Percentiles rank a stretch among this genome's conserved stretches.
phyloP scores from a whole-genome alignment of 129 eudicot genomes.

The Calendula officinalis region DNA sequence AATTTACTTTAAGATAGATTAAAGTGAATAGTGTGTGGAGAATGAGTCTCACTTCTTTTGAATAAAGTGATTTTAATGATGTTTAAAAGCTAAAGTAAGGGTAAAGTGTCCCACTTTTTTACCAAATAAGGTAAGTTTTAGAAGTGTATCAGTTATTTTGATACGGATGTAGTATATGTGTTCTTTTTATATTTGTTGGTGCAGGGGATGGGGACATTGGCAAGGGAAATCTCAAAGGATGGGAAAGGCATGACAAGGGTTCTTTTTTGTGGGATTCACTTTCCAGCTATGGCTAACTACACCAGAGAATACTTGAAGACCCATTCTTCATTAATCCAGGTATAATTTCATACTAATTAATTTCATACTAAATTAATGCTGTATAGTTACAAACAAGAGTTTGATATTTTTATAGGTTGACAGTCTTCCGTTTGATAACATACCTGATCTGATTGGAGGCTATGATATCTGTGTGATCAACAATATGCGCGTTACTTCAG shows the following conservation, averaged over 20 bases:
- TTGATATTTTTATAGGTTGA: slow-evolving; percentile 59
- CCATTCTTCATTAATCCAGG: slow-evolving; percentile 65
- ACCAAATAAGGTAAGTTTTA: no score
- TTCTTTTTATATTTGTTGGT: no score
- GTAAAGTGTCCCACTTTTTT: no score
- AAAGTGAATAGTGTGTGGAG: no score
- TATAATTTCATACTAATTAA: slow-evolving; percentile 11
- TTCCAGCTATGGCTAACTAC: slow-evolving; percentile 65
- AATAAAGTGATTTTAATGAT: no score
- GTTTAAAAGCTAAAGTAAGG: no score
- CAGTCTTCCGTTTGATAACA: slow-evolving; percentile 56
- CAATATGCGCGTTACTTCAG: slow-evolving; percentile 52
- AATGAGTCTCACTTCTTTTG: no score
- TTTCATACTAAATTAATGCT: not conserved
- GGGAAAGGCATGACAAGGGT: slow-evolving; percentile 42
- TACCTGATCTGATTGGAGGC: slow-evolving; percentile 62
- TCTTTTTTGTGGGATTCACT: slow-evolving; percentile 79
- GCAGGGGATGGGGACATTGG: slow-evolving; percentile 38
- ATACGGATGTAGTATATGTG: no score
- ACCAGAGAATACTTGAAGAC: slow-evolving; percentile 65
- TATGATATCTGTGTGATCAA: slow-evolving; percentile 78
- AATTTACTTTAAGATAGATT: no score
- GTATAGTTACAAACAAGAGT: not conserved
- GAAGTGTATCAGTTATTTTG: no score
- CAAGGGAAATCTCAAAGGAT: slow-evolving; percentile 39